Evolutionary conservation across 192 early-diverging fungal genomes (phyloP), one percentile per base, ranked within the genome.

Genomic region (Glomus cerebriforme): DNA sequence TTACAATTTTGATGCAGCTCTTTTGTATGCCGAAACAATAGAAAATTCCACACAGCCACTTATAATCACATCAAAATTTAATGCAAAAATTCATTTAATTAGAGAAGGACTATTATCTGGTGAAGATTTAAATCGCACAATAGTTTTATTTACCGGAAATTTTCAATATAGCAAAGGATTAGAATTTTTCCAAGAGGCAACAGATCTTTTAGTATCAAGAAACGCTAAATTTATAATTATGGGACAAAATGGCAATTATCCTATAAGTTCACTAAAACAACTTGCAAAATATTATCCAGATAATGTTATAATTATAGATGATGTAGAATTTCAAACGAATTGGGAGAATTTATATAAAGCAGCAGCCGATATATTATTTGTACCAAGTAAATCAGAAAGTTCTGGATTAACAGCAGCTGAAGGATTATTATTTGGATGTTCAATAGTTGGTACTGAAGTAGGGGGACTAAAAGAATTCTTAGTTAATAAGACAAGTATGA

Each of bases 341-440:
- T 88, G 87, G 87, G 73, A 79, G 9, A 70, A 82, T 4, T 83
- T 80, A 66, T 85, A 79, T 74, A 84, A 86, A 54, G 83, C 86
- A 27, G 89, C 89, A 0, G 87, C 89, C 2, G 89, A 90, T 75
- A 85, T 85, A 80, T 75, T 87, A 7, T 79, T 87, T 63, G 86
- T 90, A 17, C 87, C 87, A 0, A 86, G 84, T 3, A n/a, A 84
- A 54, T 87, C 87, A 0, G 87, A 90, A 67, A 85, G 83, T 45
- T 88, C 87, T 81, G 89, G 89, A 0, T 77, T 87, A 0, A 86
- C 85, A 0, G 88, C 87, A 8, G 86, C 78, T 7, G 88, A 90
- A 72, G 88, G 87, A 12, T 79, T 90, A 8, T 74, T 88, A n/a
- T 90, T 90, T 82, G 88, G 88, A 19, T 80, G 83, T 9, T 69